Conservation (phyloP, 306 rosid genomes). For the Phaseolus lunatus region DNA sequence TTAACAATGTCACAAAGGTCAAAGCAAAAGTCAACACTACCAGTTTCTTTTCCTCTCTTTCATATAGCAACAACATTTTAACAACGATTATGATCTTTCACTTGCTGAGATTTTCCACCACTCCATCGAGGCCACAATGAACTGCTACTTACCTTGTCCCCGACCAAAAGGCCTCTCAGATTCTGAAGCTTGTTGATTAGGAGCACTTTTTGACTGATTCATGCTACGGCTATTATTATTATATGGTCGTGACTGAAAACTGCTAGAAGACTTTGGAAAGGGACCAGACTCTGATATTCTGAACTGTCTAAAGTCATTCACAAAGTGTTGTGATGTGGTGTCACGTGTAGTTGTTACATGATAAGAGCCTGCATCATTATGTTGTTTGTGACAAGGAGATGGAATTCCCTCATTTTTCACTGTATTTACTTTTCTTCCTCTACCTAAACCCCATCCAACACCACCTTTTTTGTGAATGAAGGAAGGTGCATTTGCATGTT, state of each 20-base stretch:
- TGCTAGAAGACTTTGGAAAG: not conserved
- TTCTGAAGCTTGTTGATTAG: not conserved
- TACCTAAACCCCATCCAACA: slow-evolving; percentile 51
- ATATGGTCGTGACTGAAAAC: not conserved
- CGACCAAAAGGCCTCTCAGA: slow-evolving; percentile 15
- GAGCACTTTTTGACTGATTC: not conserved
- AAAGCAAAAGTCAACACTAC: not conserved
- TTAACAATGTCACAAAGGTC: not conserved
- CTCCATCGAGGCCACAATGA: not conserved
- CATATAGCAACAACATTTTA: not conserved
- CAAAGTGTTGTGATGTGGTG: not conserved
- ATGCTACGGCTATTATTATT: not conserved
- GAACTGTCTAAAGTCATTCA: not conserved
- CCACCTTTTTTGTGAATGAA: slow-evolving; percentile 35
- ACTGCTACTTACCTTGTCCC: slow-evolving; percentile 33
- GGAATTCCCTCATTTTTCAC: not conserved
- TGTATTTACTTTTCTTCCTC: slow-evolving; percentile 37
- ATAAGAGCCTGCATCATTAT: not conserved
- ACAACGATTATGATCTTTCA: slow-evolving; percentile 3
- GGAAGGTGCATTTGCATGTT: not conserved
- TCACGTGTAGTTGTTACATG: not conserved
- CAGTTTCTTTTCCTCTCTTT: not conserved
- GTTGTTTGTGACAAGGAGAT: not conserved
- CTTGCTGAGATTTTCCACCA: not conserved
- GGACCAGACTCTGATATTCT: slow-evolving; percentile 13